A percentile compares a stretch with the other conserved stretches of the same genome.
These are phyloP conservation scores for Pyracantha coccinea DNA, from an alignment of 331 rosid species.

Conservation along the genomic window DNA sequence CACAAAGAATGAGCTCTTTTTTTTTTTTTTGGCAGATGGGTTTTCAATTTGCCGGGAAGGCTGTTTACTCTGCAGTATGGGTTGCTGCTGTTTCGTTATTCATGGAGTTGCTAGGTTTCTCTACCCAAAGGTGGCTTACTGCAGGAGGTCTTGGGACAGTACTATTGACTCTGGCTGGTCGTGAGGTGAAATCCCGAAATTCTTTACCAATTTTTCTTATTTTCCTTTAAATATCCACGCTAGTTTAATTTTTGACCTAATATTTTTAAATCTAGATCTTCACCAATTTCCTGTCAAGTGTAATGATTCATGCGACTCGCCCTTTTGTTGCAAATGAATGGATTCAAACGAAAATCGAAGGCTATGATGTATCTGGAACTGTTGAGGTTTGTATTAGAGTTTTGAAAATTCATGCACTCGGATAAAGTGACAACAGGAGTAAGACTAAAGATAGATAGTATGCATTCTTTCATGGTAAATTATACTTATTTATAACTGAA, in stretches of 20 bases:
- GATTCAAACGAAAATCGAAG: conserved; percentile 91
- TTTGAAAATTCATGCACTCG: not conserved
- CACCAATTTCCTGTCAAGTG: conserved; percentile 93
- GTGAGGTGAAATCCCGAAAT: conserved; percentile 50
- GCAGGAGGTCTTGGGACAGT: conserved; percentile 99
- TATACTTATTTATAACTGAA: not conserved
- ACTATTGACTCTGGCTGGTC: conserved; percentile 92
- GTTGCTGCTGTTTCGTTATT: conserved; percentile 79
- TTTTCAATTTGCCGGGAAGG: conserved; percentile 89
- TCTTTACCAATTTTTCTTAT: not conserved
- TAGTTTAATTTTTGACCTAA: conserved; percentile 9
- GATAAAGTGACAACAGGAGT: not conserved
- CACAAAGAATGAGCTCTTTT: conserved; percentile 5
- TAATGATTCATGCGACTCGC: conserved; percentile 88
- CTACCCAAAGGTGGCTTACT: conserved; percentile 92
- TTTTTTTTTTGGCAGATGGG: conserved; percentile 66
- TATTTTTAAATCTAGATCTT: conserved; percentile 53
- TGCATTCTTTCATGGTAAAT: not conserved
- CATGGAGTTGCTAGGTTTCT: conserved; percentile 93
- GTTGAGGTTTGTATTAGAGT: conserved; percentile 63
- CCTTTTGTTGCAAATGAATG: conserved; percentile 84
- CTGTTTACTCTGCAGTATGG: conserved; percentile 92
- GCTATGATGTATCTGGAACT: conserved; percentile 88
- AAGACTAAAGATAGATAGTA: not conserved
- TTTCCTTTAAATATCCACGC: not conserved